These are phyloP conservation scores for Penicillium paxilli DNA, from an alignment of 495 filamentous ascomycete species.

Conservation along the genomic window DNA sequence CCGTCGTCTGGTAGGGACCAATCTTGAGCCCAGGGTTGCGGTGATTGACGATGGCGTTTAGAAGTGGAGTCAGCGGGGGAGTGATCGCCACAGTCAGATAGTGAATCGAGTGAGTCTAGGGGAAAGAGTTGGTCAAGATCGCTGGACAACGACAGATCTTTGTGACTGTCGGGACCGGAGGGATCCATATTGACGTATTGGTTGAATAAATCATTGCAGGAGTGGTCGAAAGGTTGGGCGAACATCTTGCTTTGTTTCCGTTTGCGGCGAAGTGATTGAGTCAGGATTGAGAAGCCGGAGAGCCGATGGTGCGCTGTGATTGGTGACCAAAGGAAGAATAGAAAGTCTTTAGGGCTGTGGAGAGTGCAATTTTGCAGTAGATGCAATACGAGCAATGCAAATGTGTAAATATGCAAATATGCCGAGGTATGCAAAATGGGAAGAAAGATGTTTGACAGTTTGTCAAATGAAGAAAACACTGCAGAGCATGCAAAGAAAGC, in stretches of 20 bases:
- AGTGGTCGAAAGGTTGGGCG: conserved; percentile 50
- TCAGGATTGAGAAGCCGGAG: conserved; percentile 20
- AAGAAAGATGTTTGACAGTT: conserved; percentile 32
- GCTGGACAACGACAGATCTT: conserved; percentile 43
- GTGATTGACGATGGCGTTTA: conserved; percentile 35
- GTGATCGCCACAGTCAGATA: conserved; percentile 49
- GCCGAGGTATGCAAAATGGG: neutral
- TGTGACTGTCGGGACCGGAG: conserved; percentile 40
- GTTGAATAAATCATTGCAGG: conserved; percentile 53
- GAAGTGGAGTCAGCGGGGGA: conserved; percentile 39
- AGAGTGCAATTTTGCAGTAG: conserved; percentile 4
- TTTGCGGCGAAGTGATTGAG: conserved; percentile 41
- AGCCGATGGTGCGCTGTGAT: conserved; percentile 26
- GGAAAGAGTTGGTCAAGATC: conserved; percentile 48
- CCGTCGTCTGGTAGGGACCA: conserved; percentile 42
- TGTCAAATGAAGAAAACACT: conserved; percentile 49
- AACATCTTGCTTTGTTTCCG: conserved; percentile 49
- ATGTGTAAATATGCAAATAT: neutral
- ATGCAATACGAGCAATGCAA: neutral
- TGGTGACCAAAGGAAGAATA: conserved; percentile 22
- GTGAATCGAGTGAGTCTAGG: conserved; percentile 41
- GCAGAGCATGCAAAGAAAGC: conserved; percentile 50
- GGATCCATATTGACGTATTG: conserved; percentile 52
- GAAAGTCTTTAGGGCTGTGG: neutral
- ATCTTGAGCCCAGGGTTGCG: conserved; percentile 42